A percentile compares a stretch with the other conserved stretches of the same genome.
phyloP scores from a whole-genome alignment of 2,329 filamentous ascomycete species.

The Aspergillus pseudoterreus region DNA sequence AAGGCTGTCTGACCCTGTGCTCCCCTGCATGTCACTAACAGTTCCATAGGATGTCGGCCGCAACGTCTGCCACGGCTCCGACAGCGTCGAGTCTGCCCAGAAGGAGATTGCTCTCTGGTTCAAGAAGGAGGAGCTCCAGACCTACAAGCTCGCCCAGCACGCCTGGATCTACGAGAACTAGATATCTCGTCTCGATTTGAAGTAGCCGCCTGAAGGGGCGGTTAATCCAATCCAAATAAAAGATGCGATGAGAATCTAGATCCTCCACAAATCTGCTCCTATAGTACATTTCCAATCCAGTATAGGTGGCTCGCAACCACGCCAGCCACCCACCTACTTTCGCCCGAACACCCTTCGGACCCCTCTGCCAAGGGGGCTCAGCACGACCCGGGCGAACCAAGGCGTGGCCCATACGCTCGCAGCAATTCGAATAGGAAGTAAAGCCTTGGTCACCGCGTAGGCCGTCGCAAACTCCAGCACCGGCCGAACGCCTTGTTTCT shows the following conservation, averaged over 20 bases:
- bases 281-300: background rate
- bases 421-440: constrained; percentile 73
- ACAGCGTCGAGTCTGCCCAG: constrained; percentile 97
- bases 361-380: constrained; percentile 46
- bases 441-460: constrained; percentile 82
- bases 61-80: constrained; percentile 99
- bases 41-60: constrained; percentile 69
- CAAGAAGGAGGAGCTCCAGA: constrained; percentile 78
- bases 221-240: constrained; percentile 6
- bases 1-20: constrained; percentile 20
- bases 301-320: too few relatives aligned
- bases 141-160: constrained; percentile 78
- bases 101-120: constrained; percentile 99
- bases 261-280: constrained; percentile 1
- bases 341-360: constrained; percentile 38
- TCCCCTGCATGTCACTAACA: constrained; percentile 7
- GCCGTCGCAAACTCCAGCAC: constrained; percentile 75
- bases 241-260: constrained; percentile 11
- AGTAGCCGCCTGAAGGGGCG: constrained; percentile 10
- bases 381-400: constrained; percentile 74
- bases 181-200: constrained; percentile 24
- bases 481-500: constrained; percentile 48
- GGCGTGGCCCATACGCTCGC: constrained; percentile 85
- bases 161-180: constrained; percentile 97
- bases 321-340: constrained; percentile 13